A percentile compares a stretch with the other conserved stretches of the same genome.
Evolutionary conservation across 2,329 filamentous ascomycete species (phyloP).

Genomic region (Aspergillus caelatus): DNA sequence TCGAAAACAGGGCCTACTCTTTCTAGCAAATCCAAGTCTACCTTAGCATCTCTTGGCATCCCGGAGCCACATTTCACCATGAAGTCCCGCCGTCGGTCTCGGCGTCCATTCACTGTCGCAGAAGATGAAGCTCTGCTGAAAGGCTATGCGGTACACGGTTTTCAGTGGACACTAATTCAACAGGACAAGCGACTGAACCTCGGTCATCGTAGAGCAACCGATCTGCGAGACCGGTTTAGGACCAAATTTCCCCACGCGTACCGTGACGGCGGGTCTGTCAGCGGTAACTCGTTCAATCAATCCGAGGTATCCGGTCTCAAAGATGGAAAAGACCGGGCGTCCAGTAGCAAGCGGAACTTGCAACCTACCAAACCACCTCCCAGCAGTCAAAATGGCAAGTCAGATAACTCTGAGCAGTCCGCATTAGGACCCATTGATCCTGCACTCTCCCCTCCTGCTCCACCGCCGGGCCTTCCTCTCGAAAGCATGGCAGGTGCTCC

Average conservation of each 20-base stretch:
- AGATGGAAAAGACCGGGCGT: slow-evolving; percentile 8
- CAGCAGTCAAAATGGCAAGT: slow-evolving; percentile 16
- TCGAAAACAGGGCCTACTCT: slow-evolving; percentile 31
- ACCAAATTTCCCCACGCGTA: slow-evolving; percentile 63
- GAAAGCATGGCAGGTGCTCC: slow-evolving; percentile 24
- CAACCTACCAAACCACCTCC: slow-evolving; percentile 14
- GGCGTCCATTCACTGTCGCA: slow-evolving; percentile 57
- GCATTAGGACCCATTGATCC: slow-evolving; percentile 32
- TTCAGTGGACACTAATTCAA: slow-evolving; percentile 63
- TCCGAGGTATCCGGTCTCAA: slow-evolving; percentile 9
- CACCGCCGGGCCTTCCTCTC: slow-evolving; percentile 30
- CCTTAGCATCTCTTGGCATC: slow-evolving; percentile 49
- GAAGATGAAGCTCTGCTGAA: slow-evolving; percentile 63
- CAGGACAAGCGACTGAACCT: slow-evolving; percentile 58
- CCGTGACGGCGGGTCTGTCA: slow-evolving; percentile 47
- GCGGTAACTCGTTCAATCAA: slow-evolving; percentile 29
- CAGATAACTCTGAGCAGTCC: slow-evolving; percentile 15
- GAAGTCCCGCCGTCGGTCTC: slow-evolving; percentile 55
- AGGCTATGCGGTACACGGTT: slow-evolving; percentile 62
- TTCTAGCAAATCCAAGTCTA: slow-evolving; percentile 35
- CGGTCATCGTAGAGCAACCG: slow-evolving; percentile 56
- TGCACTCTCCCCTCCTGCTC: slow-evolving; percentile 34
- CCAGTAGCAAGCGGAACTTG: slow-evolving; percentile 18
- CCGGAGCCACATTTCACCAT: slow-evolving; percentile 49
- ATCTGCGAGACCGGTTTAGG: slow-evolving; percentile 64